Evolutionary conservation across 495 filamentous ascomycete genomes (phyloP), one percentile per base, ranked within the genome.

Genomic region (Xylaria castorea): DNA sequence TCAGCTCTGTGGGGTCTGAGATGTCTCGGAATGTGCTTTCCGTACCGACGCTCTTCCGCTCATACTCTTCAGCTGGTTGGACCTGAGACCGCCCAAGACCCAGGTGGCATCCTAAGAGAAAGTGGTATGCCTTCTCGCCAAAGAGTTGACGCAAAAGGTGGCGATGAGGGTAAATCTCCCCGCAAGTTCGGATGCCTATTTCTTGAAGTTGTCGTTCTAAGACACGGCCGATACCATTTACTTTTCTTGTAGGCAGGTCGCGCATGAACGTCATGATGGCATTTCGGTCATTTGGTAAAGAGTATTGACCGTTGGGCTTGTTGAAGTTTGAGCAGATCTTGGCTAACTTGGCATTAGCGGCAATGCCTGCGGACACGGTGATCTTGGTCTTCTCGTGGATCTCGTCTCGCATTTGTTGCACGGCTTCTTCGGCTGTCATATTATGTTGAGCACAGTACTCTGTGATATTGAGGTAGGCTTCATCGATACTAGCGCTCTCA

Each of bases 391-490:
- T 90, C 71, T 94, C 89, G 46, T 92, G 83, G 5, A 99, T 89
- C 76, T 96, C 89, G 1, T 84, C 85, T 4, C 96, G 90, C 84
- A 98, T 89, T 73, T 92, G 89, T 32, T 87, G 81, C 6, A 97
- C 93, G 1, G 85, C 91, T 27, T 93, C 90, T 68, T 91, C 92
- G 0, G 95, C 91, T 5, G 81, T 82, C 76, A 95, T 84, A 8
- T 87, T 75, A 55, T 94, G 90, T 51, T 90, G 87, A 55, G 82
- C 68, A 76, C 95, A 96, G 77, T 97, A 99, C 60, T 92, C 82
- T 1, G 96, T 99, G 68, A 98, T 94, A 79, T 98, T 98, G 38
- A 99, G 84, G 81, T 97, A 99, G 5, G 97, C 96, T 81, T 99
- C 96, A 73, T 99, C 96, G 53, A 96, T 92, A 79, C 94, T 97